Evolutionary conservation across 2,329 filamentous ascomycete genomes (phyloP).

Genomic region (Colletotrichum sp.): DNA sequence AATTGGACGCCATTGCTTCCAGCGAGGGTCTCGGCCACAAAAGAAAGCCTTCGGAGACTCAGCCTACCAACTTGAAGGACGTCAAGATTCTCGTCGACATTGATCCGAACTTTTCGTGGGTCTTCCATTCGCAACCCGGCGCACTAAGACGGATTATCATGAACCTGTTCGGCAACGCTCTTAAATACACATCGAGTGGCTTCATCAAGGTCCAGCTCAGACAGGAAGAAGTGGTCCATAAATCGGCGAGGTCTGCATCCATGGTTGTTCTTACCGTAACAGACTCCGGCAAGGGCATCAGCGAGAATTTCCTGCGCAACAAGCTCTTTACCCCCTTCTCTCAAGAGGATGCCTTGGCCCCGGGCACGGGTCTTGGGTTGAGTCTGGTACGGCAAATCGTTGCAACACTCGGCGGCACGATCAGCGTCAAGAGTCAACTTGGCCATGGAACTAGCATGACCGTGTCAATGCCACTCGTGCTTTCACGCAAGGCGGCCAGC

Average conservation of each 20-base stretch:
- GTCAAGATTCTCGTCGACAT: constrained; percentile 55
- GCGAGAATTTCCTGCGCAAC: constrained; percentile 60
- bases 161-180: constrained; percentile 58
- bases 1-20: constrained; percentile 20
- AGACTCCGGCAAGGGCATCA: constrained; percentile 69
- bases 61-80: constrained; percentile 24
- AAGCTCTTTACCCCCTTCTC: constrained; percentile 64
- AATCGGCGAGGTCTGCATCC: constrained; percentile 24
- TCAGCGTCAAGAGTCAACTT: constrained; percentile 57
- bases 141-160: constrained; percentile 55
- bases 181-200: constrained; percentile 56
- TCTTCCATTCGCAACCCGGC: constrained; percentile 59
- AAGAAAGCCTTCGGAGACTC: neutral
- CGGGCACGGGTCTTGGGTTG: constrained; percentile 65
- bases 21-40: constrained; percentile 3
- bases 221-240: constrained; percentile 22
- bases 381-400: constrained; percentile 65
- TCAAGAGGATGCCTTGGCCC: constrained; percentile 62
- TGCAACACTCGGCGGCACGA: constrained; percentile 57
- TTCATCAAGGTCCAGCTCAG: constrained; percentile 42
- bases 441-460: constrained; percentile 58
- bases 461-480: constrained; percentile 45
- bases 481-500: constrained; percentile 6
- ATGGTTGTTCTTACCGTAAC: constrained; percentile 48
- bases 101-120: constrained; percentile 48